Evolutionary conservation across 768 basidiomycete genomes (phyloP).

Genomic region (Phaeotremella fagi): DNA sequence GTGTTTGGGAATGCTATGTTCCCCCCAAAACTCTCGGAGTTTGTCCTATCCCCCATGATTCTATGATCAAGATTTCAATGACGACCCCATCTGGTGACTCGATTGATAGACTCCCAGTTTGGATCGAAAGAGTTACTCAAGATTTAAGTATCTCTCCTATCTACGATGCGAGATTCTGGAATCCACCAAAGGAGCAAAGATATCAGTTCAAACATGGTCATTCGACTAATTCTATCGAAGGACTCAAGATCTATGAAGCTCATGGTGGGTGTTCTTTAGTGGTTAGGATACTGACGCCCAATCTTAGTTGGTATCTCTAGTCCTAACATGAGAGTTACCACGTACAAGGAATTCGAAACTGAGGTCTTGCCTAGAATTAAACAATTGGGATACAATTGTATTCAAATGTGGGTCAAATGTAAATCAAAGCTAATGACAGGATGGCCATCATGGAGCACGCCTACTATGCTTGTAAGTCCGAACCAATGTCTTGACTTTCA

Average conservation of each 20-base stretch:
- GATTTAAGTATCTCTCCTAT: slow-evolving; percentile 81
- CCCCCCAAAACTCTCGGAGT: slow-evolving; percentile 63
- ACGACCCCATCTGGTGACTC: slow-evolving; percentile 68
- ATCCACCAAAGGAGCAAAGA: slow-evolving; percentile 66
- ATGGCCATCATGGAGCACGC: slow-evolving; percentile 99
- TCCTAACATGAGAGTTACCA: slow-evolving; percentile 76
- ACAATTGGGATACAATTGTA: slow-evolving; percentile 88
- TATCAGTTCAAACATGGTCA: slow-evolving; percentile 74
- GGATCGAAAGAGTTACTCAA: slow-evolving; percentile 94
- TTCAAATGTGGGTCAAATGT: slow-evolving; percentile 61
- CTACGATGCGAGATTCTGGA: slow-evolving; percentile 99
- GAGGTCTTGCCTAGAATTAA: slow-evolving; percentile 82
- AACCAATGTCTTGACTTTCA: too few relatives aligned
- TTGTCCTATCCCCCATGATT: slow-evolving; percentile 86
- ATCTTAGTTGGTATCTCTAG: slow-evolving; percentile 82
- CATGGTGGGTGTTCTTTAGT: slow-evolving; percentile 53
- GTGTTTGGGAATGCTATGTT: slow-evolving; percentile 80
- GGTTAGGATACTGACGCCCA: background rate
- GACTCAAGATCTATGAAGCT: slow-evolving; percentile 82
- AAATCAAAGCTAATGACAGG: slow-evolving; percentile 19
- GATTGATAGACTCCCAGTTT: slow-evolving; percentile 87
- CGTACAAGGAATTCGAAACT: slow-evolving; percentile 89
- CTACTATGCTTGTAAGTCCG: slow-evolving; percentile 88
- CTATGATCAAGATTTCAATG: slow-evolving; percentile 96
- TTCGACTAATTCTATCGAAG: slow-evolving; percentile 57